These are phyloP conservation scores for Linnemannia zychae DNA, from an alignment of 192 early-diverging fungal genomes.

Conservation along the genomic window DNA sequence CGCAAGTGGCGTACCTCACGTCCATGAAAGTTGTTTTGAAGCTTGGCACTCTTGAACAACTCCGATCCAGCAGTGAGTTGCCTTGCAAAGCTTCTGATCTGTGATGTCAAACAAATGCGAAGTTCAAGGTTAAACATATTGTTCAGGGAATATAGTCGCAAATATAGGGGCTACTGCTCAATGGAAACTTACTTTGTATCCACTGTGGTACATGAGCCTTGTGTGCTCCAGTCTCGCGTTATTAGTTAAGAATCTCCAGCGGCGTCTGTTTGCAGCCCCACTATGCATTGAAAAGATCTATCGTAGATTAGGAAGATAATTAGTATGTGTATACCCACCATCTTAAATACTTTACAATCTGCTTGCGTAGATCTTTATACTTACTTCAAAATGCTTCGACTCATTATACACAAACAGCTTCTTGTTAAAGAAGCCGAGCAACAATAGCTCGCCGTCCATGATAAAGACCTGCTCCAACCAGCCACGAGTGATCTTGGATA, in stretches of 20 bases:
- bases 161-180: background rate
- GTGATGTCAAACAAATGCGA: background rate
- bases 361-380: background rate
- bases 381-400: conserved; percentile 72
- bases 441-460: conserved; percentile 66
- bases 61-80: conserved; percentile 54
- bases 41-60: conserved; percentile 67
- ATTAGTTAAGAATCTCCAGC: conserved; percentile 74
- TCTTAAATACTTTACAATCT: no score
- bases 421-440: conserved; percentile 82
- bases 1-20: conserved; percentile 70
- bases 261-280: conserved; percentile 76
- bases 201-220: conserved; percentile 73
- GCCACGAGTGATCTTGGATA: conserved; percentile 79
- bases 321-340: background rate
- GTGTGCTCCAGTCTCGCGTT: conserved; percentile 63
- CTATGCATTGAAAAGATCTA: conserved; percentile 76
- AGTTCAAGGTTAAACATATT: background rate
- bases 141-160: background rate
- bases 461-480: conserved; percentile 75
- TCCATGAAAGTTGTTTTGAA: conserved; percentile 74
- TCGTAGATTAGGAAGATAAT: background rate
- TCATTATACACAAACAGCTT: conserved; percentile 81
- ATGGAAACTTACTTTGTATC: conserved; percentile 57
- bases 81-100: conserved; percentile 62